Conservation (phyloP, 495 filamentous ascomycete genomes). For the Acidiella bohemica region DNA sequence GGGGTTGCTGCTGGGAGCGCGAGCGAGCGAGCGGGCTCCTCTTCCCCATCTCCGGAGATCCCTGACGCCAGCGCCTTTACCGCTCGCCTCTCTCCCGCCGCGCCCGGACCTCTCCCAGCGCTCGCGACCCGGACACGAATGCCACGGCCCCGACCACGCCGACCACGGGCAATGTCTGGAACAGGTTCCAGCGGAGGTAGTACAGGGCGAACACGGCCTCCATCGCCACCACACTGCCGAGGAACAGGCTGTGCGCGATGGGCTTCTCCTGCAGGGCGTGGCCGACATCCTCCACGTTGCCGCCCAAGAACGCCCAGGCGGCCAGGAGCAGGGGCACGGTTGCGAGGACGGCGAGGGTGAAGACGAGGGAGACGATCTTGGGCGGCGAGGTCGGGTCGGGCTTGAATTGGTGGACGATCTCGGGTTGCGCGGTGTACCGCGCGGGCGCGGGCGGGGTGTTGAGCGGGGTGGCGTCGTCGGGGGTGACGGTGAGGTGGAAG, state of each 20-base stretch:
- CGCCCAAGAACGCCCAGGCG: conserved; percentile 68
- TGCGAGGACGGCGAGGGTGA: conserved; percentile 55
- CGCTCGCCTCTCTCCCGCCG: conserved; percentile 69
- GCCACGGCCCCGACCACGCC: conserved; percentile 52
- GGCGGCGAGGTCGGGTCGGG: conserved; percentile 65
- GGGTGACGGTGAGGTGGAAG: conserved; percentile 51
- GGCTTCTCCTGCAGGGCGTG: conserved; percentile 61
- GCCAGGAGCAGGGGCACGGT: conserved; percentile 59
- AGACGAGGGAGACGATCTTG: conserved; percentile 67
- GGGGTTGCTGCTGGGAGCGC: no score
- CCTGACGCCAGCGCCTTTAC: conserved; percentile 23
- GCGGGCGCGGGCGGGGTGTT: conserved; percentile 47
- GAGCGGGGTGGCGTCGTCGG: conserved; percentile 48
- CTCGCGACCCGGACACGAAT: conserved; percentile 81
- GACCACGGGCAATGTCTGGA: conserved; percentile 70
- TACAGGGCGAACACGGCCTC: conserved; percentile 92
- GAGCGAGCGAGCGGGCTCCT: no score
- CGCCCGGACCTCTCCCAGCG: conserved; percentile 82
- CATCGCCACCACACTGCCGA: conserved; percentile 69
- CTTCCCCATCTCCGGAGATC: not conserved
- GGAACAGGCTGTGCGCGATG: conserved; percentile 65
- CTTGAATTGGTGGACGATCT: conserved; percentile 89
- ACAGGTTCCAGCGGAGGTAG: conserved; percentile 86
- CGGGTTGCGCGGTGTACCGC: conserved; percentile 65
- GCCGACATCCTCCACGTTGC: conserved; percentile 66